Evolutionary conservation across 768 basidiomycete genomes (phyloP).

Genomic region (Psilocybe subaeruginosa): DNA sequence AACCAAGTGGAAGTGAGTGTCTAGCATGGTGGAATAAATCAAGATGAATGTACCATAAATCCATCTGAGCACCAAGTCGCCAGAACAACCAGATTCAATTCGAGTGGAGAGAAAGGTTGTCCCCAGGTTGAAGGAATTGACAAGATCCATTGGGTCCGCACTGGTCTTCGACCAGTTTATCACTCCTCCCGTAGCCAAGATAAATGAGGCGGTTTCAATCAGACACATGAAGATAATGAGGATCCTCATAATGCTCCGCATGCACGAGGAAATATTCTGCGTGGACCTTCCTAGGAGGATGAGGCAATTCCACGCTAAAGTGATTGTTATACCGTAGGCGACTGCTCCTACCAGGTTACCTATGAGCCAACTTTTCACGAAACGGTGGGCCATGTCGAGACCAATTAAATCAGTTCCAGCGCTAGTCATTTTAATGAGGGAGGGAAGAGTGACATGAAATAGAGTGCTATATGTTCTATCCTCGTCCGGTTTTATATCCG

Average conservation of each 20-base stretch:
- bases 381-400: not conserved
- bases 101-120: not conserved
- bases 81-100: not conserved
- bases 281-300: not conserved
- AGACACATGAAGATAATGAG: not conserved
- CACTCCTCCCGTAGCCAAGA: not conserved
- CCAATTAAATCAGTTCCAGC: not conserved
- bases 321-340: not conserved
- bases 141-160: not conserved
- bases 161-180: not conserved
- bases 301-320: not conserved
- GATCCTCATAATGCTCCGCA: not conserved
- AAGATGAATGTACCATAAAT: not conserved
- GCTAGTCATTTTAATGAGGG: not conserved
- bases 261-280: not conserved
- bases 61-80: not conserved
- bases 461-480: too few species aligned
- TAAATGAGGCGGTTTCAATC: not conserved
- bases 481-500: too few species aligned
- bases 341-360: not conserved
- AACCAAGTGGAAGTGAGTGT: too few species aligned
- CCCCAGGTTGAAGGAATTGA: not conserved
- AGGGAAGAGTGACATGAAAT: too few species aligned
- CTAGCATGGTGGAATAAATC: not conserved
- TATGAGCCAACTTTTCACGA: not conserved